Conservation (phyloP, 352 stramenopile species). For the Phytophthora pistaciae region DNA sequence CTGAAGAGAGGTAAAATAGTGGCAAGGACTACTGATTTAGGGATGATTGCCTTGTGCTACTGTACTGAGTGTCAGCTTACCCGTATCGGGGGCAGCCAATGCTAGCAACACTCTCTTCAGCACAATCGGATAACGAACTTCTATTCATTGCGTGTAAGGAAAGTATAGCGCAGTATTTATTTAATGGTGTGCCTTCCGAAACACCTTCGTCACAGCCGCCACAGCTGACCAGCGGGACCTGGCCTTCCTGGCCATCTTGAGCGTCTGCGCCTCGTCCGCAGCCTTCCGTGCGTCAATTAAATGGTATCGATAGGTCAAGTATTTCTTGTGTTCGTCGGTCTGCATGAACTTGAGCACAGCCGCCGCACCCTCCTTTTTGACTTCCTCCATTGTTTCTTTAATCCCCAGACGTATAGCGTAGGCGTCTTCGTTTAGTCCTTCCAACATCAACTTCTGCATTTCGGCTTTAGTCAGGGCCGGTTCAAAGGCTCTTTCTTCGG, state of each 20-base stretch:
- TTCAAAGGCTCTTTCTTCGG: background rate
- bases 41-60: too few relatives aligned
- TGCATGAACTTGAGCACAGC: background rate
- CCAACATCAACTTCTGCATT: background rate
- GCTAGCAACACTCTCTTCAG: background rate
- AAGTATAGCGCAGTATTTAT: too few relatives aligned
- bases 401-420: background rate
- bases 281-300: background rate
- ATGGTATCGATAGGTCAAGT: background rate
- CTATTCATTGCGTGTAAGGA: too few relatives aligned
- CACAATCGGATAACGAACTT: background rate
- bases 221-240: background rate
- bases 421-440: background rate
- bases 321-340: background rate
- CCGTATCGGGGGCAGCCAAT: too few relatives aligned
- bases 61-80: too few relatives aligned
- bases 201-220: background rate
- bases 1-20: background rate
- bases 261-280: background rate
- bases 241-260: background rate
- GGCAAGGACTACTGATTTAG: background rate
- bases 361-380: background rate
- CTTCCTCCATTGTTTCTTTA: background rate
- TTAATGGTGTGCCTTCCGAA: background rate
- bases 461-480: background rate